Conservation (phyloP, 495 filamentous ascomycete genomes). For the Tetracladium setigerum region DNA sequence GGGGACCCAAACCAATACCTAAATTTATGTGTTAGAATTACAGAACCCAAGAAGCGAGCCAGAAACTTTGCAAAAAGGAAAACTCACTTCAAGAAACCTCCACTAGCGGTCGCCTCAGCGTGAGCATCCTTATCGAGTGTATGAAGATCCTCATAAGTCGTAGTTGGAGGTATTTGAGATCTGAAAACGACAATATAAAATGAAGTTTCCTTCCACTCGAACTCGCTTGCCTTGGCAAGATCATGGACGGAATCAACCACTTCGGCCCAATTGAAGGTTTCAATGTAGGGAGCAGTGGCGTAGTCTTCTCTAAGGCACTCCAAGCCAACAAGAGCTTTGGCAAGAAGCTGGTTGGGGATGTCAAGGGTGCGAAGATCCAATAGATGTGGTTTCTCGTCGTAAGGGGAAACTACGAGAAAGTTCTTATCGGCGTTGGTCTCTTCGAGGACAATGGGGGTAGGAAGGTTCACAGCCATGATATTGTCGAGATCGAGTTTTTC, state of each 20-base stretch:
- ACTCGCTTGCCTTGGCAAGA: constrained; percentile 34
- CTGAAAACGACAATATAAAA: constrained; percentile 85
- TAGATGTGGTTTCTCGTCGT: constrained; percentile 57
- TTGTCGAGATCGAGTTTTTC: neutral
- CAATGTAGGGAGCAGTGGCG: constrained; percentile 64
- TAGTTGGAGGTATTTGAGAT: constrained; percentile 54
- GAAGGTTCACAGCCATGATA: neutral
- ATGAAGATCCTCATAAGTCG: constrained; percentile 53
- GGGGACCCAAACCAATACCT: constrained; percentile 75
- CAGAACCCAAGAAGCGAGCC: constrained; percentile 14
- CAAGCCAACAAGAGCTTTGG: constrained; percentile 58
- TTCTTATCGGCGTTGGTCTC: constrained; percentile 18
- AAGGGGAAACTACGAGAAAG: constrained; percentile 65
- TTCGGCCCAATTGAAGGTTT: constrained; percentile 71
- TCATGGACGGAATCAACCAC: constrained; percentile 47
- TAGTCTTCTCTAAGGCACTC: constrained; percentile 58
- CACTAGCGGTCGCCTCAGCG: constrained; percentile 64
- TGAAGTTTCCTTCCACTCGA: constrained; percentile 50
- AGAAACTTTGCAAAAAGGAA: constrained; percentile 8
- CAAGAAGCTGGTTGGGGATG: constrained; percentile 56
- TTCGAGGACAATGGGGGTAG: neutral
- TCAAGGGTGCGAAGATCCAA: constrained; percentile 62
- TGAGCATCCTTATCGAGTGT: constrained; percentile 69
- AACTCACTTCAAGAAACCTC: constrained; percentile 71
- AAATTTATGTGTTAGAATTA: constrained; percentile 19